These are phyloP conservation scores for Fraxinus platypoda DNA, from an alignment of 305 asterid species.

Conservation along the genomic window DNA sequence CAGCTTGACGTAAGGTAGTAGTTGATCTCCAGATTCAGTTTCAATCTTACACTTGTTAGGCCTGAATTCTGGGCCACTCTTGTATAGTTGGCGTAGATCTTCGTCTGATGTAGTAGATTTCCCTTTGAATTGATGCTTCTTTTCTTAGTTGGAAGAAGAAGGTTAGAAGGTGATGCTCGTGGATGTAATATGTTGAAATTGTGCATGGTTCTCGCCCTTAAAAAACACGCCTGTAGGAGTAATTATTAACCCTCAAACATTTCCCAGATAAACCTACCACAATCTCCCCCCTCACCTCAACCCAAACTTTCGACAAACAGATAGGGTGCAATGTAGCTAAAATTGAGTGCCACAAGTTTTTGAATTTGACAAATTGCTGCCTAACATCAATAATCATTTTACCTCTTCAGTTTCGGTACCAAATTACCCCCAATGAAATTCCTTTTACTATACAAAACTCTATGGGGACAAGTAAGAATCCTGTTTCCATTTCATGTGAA, in stretches of 20 bases:
- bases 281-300: not conserved
- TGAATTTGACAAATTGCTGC: not conserved
- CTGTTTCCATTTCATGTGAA: not conserved
- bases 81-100: not conserved
- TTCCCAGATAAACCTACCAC: not conserved
- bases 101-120: not conserved
- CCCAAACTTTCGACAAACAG: not conserved
- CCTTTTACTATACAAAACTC: not conserved
- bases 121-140: not conserved
- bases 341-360: not conserved
- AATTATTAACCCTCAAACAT: not conserved
- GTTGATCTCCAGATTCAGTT: not conserved
- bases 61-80: not conserved
- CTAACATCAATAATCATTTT: not conserved
- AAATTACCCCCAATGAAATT: not conserved
- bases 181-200: not conserved
- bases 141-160: not conserved
- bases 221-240: not conserved
- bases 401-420: not conserved
- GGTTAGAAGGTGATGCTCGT: not conserved
- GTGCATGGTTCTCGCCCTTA: not conserved
- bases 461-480: not conserved
- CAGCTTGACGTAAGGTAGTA: not conserved
- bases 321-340: not conserved
- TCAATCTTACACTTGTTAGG: not conserved